Evolutionary conservation across 495 filamentous ascomycete genomes (phyloP).

Genomic region (Pyrenula aspistea): DNA sequence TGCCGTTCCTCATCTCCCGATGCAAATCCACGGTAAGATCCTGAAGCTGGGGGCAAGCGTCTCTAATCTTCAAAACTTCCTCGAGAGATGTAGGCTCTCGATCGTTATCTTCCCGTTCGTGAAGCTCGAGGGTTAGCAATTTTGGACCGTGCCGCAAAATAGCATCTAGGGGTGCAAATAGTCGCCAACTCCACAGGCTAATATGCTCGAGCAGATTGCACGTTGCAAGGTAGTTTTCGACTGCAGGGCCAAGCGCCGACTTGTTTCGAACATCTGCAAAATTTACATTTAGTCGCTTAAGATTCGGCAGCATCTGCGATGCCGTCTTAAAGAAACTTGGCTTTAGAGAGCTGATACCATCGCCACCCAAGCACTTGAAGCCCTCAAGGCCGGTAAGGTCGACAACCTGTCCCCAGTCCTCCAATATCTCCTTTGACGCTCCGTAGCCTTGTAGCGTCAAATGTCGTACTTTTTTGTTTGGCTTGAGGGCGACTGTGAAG

Average conservation of each 20-base stretch:
- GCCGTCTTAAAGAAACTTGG: background rate
- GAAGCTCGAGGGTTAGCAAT: background rate
- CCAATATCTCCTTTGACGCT: background rate
- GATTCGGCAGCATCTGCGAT: background rate
- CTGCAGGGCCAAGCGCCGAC: background rate
- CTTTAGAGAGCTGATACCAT: background rate
- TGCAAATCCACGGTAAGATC: background rate
- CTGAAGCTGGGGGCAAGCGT: background rate
- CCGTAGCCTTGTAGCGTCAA: background rate
- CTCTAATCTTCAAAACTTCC: background rate
- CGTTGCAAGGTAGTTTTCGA: background rate
- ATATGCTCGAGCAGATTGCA: background rate
- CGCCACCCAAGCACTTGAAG: background rate
- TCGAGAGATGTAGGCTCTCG: background rate
- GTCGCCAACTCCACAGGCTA: background rate
- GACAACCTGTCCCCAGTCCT: background rate
- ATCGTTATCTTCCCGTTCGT: background rate
- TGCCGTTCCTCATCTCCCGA: slow-evolving; percentile 3
- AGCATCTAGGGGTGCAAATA: background rate
- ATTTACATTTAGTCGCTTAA: background rate
- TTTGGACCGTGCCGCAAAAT: background rate
- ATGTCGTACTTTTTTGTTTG: background rate
- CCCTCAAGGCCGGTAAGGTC: background rate
- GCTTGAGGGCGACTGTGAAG: background rate
- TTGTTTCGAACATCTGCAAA: background rate